Conservation (phyloP, 2,329 filamentous ascomycete species). For the Sporothrix schenckii region DNA sequence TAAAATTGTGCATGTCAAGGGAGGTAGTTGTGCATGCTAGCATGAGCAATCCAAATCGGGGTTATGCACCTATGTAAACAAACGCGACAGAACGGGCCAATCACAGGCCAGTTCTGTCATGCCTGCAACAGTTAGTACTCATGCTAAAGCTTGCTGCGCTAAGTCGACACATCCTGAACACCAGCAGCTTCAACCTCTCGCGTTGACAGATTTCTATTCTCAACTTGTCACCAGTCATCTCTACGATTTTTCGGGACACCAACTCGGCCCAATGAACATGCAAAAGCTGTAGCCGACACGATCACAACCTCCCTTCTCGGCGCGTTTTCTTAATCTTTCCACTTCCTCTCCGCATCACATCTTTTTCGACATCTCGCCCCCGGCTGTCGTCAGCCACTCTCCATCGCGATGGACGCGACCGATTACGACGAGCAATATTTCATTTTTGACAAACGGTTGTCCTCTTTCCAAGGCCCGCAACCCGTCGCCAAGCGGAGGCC, state of each 20-base stretch:
- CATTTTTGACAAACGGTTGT: constrained; percentile 74
- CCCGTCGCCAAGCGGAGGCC: constrained; percentile 68
- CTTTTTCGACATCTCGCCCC: background rate
- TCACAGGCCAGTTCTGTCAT: constrained; percentile 13
- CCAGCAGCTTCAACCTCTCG: constrained; percentile 25
- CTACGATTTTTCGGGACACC: background rate
- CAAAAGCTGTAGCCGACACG: constrained; percentile 9
- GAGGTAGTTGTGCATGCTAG: constrained; percentile 14
- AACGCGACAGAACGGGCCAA: constrained; percentile 34
- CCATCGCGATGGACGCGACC: constrained; percentile 38
- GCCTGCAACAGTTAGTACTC: background rate
- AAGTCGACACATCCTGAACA: constrained; percentile 19
- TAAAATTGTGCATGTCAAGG: background rate
- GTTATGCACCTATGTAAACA: constrained; percentile 35
- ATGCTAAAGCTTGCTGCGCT: constrained; percentile 5
- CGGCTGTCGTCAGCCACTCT: background rate
- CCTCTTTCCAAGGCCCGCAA: constrained; percentile 72
- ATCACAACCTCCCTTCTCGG: background rate
- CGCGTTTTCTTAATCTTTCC: constrained; percentile 24
- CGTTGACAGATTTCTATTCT: background rate
- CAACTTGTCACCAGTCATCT: background rate
- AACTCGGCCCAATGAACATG: constrained; percentile 9
- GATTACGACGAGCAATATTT: constrained; percentile 54
- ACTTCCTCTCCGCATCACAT: background rate
- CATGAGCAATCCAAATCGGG: background rate